Base-by-base conservation (phyloP, 1,139 yeast genomes). In the Scheffersomyces parashehatae region DNA sequence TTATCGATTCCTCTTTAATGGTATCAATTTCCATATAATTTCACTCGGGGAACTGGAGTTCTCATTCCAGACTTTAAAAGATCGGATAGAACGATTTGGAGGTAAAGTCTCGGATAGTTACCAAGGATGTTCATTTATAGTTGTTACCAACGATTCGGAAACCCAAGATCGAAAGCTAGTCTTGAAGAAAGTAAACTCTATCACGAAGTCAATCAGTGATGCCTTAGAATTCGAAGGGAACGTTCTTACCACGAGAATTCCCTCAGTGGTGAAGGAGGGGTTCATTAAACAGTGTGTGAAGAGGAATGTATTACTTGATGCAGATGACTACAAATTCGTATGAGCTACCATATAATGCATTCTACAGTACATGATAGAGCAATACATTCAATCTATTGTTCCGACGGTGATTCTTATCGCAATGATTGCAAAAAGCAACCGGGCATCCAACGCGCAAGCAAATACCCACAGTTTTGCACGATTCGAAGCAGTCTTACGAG, bases 261-360 rank as follows among this genome's bases (percentile, higher is more conserved):
- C 85, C 0, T 62, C 71, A 32, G 64, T 82, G 6, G 85, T 83
- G 0, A 58, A 51, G 11, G 64, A 64, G 29, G 40, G 53, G 0
- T 83, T 82, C 68, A 53, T 83, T 1, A 59, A 59, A 15, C 65
- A 59, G 5, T 70, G 80, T 34, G 70, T 82, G 11, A 53, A 57
- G 10, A 61, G 64, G 36, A 63, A 66, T 4, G 56, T 54, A 4
- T 57, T 79, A 32, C 81, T 74, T 3, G 83, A 81, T 47, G 77
- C 81, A 3, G 75, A 68, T 40, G 75, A 70, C 50, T 60, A 50
- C 46, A 62, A 60, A 46, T 54, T 47, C 36, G 36, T 44, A 4
- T 52, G 36, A 41, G 26, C 26, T 20, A 20, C 26, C 26, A 20
- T 20, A 20, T 20, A 1, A 3, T 20, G 1, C 8, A 20, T 6